Evolutionary conservation across 2,329 filamentous ascomycete species (phyloP).

Genomic region (Berkeleyomyces rouxiae): DNA sequence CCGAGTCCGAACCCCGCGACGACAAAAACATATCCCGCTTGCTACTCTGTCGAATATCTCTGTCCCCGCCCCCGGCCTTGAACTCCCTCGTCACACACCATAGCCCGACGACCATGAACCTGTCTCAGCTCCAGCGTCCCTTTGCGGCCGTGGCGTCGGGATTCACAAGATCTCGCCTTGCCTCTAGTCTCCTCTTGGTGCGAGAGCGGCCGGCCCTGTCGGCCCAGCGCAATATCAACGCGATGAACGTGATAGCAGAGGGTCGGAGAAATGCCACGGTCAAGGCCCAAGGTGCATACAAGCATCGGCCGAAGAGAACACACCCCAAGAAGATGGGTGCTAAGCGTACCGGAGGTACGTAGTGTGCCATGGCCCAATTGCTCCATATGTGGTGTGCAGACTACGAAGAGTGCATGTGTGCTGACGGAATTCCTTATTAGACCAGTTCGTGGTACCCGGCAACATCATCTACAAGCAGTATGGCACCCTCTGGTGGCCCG

Average conservation of each 20-base stretch:
- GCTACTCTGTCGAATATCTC: neutral
- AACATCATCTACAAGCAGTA: constrained; percentile 98
- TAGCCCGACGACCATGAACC: neutral
- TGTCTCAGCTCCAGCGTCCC: constrained; percentile 29
- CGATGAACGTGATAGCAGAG: constrained; percentile 18
- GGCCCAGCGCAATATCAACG: constrained; percentile 13
- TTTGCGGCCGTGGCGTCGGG: constrained; percentile 25
- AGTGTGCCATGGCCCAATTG: neutral
- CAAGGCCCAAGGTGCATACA: constrained; percentile 53
- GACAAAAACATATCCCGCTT: neutral
- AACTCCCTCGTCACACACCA: neutral
- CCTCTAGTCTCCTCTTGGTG: constrained; percentile 9
- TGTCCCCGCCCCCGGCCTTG: neutral
- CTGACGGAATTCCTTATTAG: constrained; percentile 25
- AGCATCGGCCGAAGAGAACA: constrained; percentile 41
- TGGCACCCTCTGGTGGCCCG: constrained; percentile 84
- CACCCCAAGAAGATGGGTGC: constrained; percentile 75
- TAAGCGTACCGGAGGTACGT: constrained; percentile 73
- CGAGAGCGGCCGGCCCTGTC: constrained; percentile 16
- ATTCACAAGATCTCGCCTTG: constrained; percentile 16
- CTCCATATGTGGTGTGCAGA: neutral
- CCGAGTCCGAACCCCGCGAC: neutral
- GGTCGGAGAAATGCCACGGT: constrained; percentile 39
- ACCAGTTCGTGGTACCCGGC: constrained; percentile 83
- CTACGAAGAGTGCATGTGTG: neutral